Evolutionary conservation across 176 grass and related monocot genomes (phyloP), one percentile per base, ranked within the genome.

Genomic region (Poa annua): DNA sequence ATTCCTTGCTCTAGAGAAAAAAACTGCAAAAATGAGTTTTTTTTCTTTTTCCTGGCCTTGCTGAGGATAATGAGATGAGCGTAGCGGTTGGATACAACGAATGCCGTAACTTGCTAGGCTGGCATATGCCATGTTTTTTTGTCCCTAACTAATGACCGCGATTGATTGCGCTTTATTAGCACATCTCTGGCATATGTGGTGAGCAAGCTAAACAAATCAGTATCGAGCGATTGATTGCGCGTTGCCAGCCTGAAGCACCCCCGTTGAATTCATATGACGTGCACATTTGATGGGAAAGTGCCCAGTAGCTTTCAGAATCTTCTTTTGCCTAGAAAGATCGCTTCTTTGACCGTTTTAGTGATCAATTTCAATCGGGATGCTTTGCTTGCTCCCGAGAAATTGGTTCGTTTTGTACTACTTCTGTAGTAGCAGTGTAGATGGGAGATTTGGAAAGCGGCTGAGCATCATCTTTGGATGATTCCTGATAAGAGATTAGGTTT

Each of bases 61-160:
- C 34, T 34, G 48, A 72, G 38, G 88, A 84, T 90, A 86, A 71
- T 55, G 51, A 45, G 39, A 71, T 55, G 51, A 45, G 39, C 38
- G 51, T 71, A 2, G 3, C 48, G 34, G 39, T 63, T 11, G 20
- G 50, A 85, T 15, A 10, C 32, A 36, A 19, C 65, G 7, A 56
- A 44, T 15, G 4, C 66, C 55, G 36, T 89, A 48, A 66, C 55
- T 83, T 90, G 83, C 78, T 48, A 86, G 74, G 74, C 54, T 83
- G 84, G 47, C 84, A 79, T 77, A 48, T 66, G 53, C 44, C 73
- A 9, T 78, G 74, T 6, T 47, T 26, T 6, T 47, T 26, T 72
- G 88, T 86, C 78, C 24, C 56, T 57, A 48, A 54, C 17, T 51
- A 21, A 50, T 60, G 60, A 50, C 25, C 10, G 45, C 44, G 70